phyloP scores from a whole-genome alignment of 257 asterid species.

The Fraxinus anomala region DNA sequence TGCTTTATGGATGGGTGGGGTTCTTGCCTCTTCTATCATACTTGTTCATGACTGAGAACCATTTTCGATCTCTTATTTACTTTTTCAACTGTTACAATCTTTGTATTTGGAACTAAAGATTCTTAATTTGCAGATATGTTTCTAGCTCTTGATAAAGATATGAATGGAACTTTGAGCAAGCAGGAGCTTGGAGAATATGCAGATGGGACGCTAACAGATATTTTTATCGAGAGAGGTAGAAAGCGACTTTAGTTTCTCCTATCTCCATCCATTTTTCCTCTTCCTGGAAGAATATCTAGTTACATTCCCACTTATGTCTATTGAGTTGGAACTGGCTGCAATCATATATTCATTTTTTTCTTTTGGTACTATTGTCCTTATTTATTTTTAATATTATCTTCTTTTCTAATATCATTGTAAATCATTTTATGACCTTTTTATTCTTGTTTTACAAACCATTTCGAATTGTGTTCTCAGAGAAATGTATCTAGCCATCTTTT shows the following conservation, averaged over 20 bases:
- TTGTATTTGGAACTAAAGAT: slow-evolving; percentile 8
- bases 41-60: not conserved
- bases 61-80: not conserved
- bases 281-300: not conserved
- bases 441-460: not conserved
- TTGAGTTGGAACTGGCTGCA: not conserved
- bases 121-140: slow-evolving; percentile 74
- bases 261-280: not conserved
- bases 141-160: slow-evolving; percentile 97
- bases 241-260: not conserved
- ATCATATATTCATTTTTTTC: not conserved
- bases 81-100: slow-evolving; percentile 23
- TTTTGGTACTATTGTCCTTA: not conserved
- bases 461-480: not conserved
- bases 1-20: not conserved
- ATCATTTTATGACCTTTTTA: not conserved
- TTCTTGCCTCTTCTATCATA: not conserved
- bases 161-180: slow-evolving; percentile 92
- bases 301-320: not conserved
- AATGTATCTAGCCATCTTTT: not conserved
- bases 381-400: not conserved
- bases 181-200: slow-evolving; percentile 97
- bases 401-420: not conserved
- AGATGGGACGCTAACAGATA: slow-evolving; percentile 94
- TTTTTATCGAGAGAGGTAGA: slow-evolving; percentile 97